Evolutionary conservation across 345 rosid species (phyloP).

Genomic region (Hibiscus tridactylites): DNA sequence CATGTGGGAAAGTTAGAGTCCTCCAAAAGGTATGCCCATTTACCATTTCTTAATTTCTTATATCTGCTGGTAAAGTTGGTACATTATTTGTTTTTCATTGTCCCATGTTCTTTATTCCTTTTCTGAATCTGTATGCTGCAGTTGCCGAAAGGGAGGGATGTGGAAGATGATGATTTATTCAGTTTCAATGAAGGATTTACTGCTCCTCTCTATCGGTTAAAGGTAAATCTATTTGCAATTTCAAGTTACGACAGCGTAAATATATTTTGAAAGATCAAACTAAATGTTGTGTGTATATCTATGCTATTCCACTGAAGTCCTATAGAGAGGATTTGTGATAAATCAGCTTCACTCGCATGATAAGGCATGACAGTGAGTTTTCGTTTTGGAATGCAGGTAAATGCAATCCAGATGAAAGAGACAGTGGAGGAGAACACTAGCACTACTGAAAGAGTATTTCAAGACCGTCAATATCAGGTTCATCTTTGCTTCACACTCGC

Average conservation of each 20-base stretch:
- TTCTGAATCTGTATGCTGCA: constrained; percentile 19
- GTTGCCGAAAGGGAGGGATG: constrained; percentile 92
- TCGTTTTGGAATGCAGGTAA: constrained; percentile 52
- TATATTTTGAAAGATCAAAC: background rate
- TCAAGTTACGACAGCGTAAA: background rate
- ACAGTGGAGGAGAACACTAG: constrained; percentile 97
- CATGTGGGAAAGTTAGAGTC: constrained; percentile 97
- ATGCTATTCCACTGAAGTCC: background rate
- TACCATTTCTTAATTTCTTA: background rate
- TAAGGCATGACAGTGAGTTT: background rate
- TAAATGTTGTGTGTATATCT: background rate
- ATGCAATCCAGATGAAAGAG: constrained; percentile 99
- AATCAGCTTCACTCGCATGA: background rate
- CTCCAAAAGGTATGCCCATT: constrained; percentile 56
- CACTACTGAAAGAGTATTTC: constrained; percentile 95
- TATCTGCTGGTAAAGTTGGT: background rate
- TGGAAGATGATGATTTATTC: constrained; percentile 82
- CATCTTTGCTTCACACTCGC: background rate
- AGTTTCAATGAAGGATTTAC: constrained; percentile 71
- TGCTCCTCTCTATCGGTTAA: constrained; percentile 80
- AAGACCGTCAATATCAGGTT: constrained; percentile 99
- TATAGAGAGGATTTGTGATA: background rate
- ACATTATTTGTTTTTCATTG: background rate
- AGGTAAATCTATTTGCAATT: constrained; percentile 32
- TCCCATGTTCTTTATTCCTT: background rate